Base-by-base conservation (phyloP, 257 asterid species). In the Solanum chmielewskii region DNA sequence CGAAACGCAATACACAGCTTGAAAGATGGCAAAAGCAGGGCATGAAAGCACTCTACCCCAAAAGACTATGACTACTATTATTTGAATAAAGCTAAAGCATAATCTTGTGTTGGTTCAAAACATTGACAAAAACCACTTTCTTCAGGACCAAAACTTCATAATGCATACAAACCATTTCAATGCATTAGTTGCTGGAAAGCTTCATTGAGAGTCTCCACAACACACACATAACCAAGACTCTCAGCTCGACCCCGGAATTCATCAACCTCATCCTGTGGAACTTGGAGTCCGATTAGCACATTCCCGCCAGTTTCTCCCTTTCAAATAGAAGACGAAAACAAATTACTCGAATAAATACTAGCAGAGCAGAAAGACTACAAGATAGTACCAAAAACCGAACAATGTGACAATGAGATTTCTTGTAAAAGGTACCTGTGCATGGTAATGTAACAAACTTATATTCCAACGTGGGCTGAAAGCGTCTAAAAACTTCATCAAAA, bases 401-500 rank as follows among this genome's bases (percentile, higher is more conserved):
- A 71, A 35, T 33, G 25, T 33, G 3, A 66, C 15, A 64, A n/a
- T 42, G 83, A 21, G 49, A 77, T 20, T 35, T 37, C 31, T 52
- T 56, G 64, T 18, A 86, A 66, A 89, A 15, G 45, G 39, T 84
- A 97, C 99, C 98, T 94, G 98, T 76, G 94, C 94, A 47, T 98
- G 95, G 91, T 97, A 97, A 80, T 97, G 99, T 91, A 97, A 97
- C 92, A 97, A 91, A 87, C 95, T 97, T 86, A 97, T 95, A 85
- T 97, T 97, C 98, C 99, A 97, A n/a, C 96, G 94, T 10, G 98
- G 98, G 90, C 98, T 95, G 90, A 97, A 90, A 83, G 91, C 91
- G 85, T 93, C 98, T 96, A 97, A 93, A 83, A 97, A 97, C 87
- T 94, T 92, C 96, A 93, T 89, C 91, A 97, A 90, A 68, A 98